Percentiles rank a stretch among this genome's conserved stretches.
Conservation (phyloP, 495 filamentous ascomycete species). For the Aspergillus egyptiacus region DNA sequence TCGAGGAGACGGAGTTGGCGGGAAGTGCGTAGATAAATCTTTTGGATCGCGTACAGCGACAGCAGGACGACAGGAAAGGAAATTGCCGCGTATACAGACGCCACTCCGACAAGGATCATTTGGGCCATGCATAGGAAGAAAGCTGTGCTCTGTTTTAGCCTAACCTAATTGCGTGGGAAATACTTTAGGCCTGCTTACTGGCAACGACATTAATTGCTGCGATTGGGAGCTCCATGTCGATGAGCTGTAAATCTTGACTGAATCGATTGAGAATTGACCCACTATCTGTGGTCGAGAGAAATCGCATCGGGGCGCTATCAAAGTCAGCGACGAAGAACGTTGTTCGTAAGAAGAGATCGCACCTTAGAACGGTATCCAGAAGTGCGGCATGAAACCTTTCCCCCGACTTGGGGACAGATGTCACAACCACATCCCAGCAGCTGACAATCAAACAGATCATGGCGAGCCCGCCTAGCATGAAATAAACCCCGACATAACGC, state of each 20-base stretch:
- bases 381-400: not conserved
- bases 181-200: too few relatives aligned
- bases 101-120: constrained; percentile 34
- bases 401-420: not conserved
- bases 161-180: too few relatives aligned
- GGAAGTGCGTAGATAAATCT: constrained; percentile 52
- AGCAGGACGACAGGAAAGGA: constrained; percentile 34
- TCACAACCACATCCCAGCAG: constrained; percentile 1
- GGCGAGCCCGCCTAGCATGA: not conserved
- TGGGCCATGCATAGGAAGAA: constrained; percentile 34
- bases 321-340: not conserved
- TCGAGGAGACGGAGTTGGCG: constrained; percentile 53
- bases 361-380: constrained; percentile 1
- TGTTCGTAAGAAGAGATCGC: not conserved
- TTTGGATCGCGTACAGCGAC: constrained; percentile 43
- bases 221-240: constrained; percentile 43
- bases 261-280: constrained; percentile 13
- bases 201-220: constrained; percentile 29
- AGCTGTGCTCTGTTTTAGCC: constrained; percentile 8
- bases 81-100: constrained; percentile 33
- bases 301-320: not conserved
- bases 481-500: constrained; percentile 3
- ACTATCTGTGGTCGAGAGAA: constrained; percentile 30
- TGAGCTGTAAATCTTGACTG: constrained; percentile 43
- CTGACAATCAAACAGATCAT: constrained; percentile 2